These are phyloP conservation scores for Verticillium tricorpus DNA, from an alignment of 2,329 filamentous ascomycete genomes.

Conservation along the genomic window DNA sequence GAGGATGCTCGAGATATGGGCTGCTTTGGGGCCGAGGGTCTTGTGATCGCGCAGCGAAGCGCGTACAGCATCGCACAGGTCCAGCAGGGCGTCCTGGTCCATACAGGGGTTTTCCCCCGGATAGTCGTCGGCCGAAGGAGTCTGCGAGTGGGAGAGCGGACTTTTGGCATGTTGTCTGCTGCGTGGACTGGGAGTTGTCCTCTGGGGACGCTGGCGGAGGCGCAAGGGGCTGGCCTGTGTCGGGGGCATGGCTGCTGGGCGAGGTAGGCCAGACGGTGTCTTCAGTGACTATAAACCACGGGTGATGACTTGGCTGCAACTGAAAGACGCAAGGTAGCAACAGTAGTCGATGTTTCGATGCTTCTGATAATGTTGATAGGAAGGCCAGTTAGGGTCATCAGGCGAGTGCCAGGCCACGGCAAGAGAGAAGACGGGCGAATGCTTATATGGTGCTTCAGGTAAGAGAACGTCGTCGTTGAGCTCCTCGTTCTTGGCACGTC, in stretches of 20 bases:
- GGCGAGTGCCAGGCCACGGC: too few relatives aligned
- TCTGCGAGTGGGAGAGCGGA: not conserved
- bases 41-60: constrained; percentile 25
- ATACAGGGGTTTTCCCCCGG: not conserved
- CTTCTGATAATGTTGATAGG: too few relatives aligned
- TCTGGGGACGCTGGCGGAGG: not conserved
- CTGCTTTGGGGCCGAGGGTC: constrained; percentile 24
- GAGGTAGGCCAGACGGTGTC: too few relatives aligned
- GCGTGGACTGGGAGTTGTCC: not conserved
- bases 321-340: too few relatives aligned
- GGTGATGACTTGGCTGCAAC: too few relatives aligned
- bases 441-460: too few relatives aligned
- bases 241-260: constrained; percentile 6
- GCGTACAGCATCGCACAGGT: constrained; percentile 38
- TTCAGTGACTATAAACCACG: too few relatives aligned
- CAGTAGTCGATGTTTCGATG: too few relatives aligned
- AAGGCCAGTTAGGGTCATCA: not conserved
- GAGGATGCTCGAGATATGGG: constrained; percentile 34
- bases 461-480: not conserved
- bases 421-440: not conserved
- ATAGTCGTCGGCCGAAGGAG: constrained; percentile 4
- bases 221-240: constrained; percentile 6
- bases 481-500: not conserved
- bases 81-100: constrained; percentile 20
- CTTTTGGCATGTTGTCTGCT: constrained; percentile 2